Evolutionary conservation across 2,329 filamentous ascomycete genomes (phyloP).

Genomic region (Aspergillus viridinutans): DNA sequence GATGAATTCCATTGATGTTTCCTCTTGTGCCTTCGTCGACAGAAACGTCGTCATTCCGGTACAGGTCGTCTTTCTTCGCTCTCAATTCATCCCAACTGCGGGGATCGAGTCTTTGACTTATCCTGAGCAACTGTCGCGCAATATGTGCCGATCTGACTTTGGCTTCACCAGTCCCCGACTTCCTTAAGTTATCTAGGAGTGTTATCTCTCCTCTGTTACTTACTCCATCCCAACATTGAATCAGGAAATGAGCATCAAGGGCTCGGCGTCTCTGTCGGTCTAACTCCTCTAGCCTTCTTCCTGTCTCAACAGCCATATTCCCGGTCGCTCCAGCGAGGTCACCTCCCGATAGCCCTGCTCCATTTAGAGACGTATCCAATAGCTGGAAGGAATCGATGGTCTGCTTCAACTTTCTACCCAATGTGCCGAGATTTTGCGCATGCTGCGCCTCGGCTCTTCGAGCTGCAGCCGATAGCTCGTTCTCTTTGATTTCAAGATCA

Average conservation of each 20-base stretch:
- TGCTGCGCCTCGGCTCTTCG: slow-evolving; percentile 89
- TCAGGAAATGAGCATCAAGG: slow-evolving; percentile 88
- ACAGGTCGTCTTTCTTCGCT: slow-evolving; percentile 50
- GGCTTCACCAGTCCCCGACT: slow-evolving; percentile 79
- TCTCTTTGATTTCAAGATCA: slow-evolving; percentile 84
- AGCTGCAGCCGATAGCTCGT: slow-evolving; percentile 83
- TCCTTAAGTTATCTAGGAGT: slow-evolving; percentile 81
- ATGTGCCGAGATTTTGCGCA: slow-evolving; percentile 80
- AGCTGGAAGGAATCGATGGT: slow-evolving; percentile 89
- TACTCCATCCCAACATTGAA: slow-evolving; percentile 96
- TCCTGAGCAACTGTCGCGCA: slow-evolving; percentile 85
- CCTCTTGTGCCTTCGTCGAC: slow-evolving; percentile 50
- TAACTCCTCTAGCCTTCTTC: slow-evolving; percentile 87
- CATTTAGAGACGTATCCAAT: slow-evolving; percentile 77
- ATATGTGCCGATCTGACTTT: slow-evolving; percentile 94
- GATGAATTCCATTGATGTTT: slow-evolving; percentile 39
- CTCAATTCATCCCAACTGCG: slow-evolving; percentile 60
- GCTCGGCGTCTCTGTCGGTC: slow-evolving; percentile 87
- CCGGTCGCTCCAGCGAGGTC: slow-evolving; percentile 55
- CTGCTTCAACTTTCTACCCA: slow-evolving; percentile 84
- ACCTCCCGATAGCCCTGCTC: slow-evolving; percentile 40
- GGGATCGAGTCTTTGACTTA: slow-evolving; percentile 85
- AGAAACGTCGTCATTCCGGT: slow-evolving; percentile 20
- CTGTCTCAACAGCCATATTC: slow-evolving; percentile 90
- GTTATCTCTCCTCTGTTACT: slow-evolving; percentile 83